Conservation (phyloP, 2,329 filamentous ascomycete genomes). For the Cladosporium sphaerospermum region DNA sequence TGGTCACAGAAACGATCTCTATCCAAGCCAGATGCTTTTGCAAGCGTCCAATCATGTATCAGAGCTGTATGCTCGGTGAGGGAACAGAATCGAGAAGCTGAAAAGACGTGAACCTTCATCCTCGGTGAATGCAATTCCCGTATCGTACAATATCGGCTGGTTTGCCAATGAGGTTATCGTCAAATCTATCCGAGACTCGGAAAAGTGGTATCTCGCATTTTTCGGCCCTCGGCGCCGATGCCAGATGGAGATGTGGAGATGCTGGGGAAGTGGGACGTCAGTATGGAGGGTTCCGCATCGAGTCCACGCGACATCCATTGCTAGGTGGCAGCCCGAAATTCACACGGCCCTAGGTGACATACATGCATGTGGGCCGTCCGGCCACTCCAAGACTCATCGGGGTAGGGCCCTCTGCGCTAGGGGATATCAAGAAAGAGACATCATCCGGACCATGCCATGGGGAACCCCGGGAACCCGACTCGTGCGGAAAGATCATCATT, state of each 20-base stretch:
- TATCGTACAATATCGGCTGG: too few relatives aligned
- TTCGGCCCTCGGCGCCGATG: slow-evolving; percentile 4
- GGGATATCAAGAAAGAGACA: not conserved
- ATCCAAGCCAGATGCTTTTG: too few relatives aligned
- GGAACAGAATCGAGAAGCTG: too few relatives aligned
- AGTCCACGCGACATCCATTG: not conserved
- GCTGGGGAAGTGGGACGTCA: slow-evolving; percentile 1
- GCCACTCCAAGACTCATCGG: not conserved
- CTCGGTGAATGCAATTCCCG: too few relatives aligned
- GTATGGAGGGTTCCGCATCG: not conserved
- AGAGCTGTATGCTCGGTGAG: too few relatives aligned
- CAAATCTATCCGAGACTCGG: too few relatives aligned
- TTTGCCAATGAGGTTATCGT: too few relatives aligned
- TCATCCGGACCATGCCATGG: not conserved
- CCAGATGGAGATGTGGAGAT: not conserved
- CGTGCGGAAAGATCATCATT: not conserved
- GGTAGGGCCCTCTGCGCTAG: not conserved
- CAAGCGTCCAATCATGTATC: too few relatives aligned
- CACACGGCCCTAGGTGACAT: not conserved
- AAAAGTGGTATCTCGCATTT: not conserved
- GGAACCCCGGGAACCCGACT: not conserved
- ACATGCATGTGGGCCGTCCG: not conserved
- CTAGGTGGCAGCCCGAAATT: not conserved
- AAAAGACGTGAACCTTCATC: too few relatives aligned
- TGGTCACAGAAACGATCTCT: too few relatives aligned